Evolutionary conservation across 208 protist genomes (phyloP), one percentile per base, ranked within the genome.

Genomic region (Trypanosoma platydactyli): DNA sequence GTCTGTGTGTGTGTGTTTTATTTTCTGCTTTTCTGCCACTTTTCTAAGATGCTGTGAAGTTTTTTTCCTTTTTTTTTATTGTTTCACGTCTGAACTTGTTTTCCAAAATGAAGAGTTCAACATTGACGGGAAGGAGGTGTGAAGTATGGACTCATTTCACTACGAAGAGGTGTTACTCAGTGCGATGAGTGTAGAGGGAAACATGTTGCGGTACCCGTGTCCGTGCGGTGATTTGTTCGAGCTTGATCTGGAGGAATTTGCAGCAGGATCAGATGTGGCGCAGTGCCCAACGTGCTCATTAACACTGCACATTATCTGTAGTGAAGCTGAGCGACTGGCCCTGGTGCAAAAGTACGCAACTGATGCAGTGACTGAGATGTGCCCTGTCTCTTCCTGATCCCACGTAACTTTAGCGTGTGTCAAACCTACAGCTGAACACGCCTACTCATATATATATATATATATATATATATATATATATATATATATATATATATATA

Each of bases 211-310:
- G 27, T 97, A 91, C 54, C 91, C 93, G 0, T 97, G 93, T 68
- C 93, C 93, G 5, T 97, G 93, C 58, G 93, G 93, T 9, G 93
- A 97, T 63, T 70, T 94, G 22, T 97, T 97, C 58, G 87, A 94
- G 61, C 85, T 97, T 27, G 61, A 73, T 3, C 63, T 97, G 1
- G 71, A 80, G 5, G 88, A 94, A 29, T 91, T 97, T 70, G 64
- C 80, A 2, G 59, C 70, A 33, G 91, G 91, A 24, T 63, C 54
- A 22, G 79, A 92, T 42, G 82, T 94, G 4, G 91, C 91, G 1
- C 81, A 93, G 62, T 97, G 91, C 64, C 91, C 91, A 1, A 94
- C 91, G 16, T 97, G 91, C 70, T 94, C 89, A 9, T 80, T 97
- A 48, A 97, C 91, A 0, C 75, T 97, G 30, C 86, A 85, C 22